phyloP scores from a whole-genome alignment of 2,329 filamentous ascomycete genomes.

The Hymenoscyphus fraxineus region DNA sequence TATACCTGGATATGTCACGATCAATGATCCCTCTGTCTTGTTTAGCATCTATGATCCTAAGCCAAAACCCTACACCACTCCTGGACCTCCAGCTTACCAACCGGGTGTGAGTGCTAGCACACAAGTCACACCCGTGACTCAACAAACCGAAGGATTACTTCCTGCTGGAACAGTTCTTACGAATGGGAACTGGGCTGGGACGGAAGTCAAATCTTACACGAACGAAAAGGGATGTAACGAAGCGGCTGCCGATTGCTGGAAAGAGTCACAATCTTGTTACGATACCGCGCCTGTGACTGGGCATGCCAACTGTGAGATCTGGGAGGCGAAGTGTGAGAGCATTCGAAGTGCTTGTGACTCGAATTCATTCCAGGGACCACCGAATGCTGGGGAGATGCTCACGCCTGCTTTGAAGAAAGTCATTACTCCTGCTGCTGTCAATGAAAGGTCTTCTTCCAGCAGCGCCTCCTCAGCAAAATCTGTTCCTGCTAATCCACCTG shows the following conservation, averaged over 20 bases:
- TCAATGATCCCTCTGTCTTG: constrained; percentile 50
- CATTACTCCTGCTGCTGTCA: neutral
- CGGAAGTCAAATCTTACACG: constrained; percentile 55
- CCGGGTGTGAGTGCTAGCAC: constrained; percentile 12
- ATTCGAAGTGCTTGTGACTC: constrained; percentile 44
- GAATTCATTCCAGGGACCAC: constrained; percentile 46
- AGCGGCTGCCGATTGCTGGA: constrained; percentile 52
- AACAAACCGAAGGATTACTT: constrained; percentile 47
- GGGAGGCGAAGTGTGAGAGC: constrained; percentile 57
- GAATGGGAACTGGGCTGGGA: constrained; percentile 71
- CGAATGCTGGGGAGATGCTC: constrained; percentile 40
- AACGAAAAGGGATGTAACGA: constrained; percentile 57
- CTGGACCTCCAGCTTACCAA: constrained; percentile 47
- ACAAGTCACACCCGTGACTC: constrained; percentile 13
- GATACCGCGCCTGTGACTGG: constrained; percentile 56
- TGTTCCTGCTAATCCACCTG: neutral
- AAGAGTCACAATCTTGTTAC: constrained; percentile 59
- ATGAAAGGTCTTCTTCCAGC: neutral
- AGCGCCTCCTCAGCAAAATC: neutral
- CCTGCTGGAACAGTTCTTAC: constrained; percentile 56
- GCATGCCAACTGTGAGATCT: constrained; percentile 54
- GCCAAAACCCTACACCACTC: constrained; percentile 51
- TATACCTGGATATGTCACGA: constrained; percentile 63
- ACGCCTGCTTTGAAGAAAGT: constrained; percentile 12
- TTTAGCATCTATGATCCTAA: constrained; percentile 61